Base-by-base conservation (phyloP, 306 rosid genomes). In the Sicyos edulis region DNA sequence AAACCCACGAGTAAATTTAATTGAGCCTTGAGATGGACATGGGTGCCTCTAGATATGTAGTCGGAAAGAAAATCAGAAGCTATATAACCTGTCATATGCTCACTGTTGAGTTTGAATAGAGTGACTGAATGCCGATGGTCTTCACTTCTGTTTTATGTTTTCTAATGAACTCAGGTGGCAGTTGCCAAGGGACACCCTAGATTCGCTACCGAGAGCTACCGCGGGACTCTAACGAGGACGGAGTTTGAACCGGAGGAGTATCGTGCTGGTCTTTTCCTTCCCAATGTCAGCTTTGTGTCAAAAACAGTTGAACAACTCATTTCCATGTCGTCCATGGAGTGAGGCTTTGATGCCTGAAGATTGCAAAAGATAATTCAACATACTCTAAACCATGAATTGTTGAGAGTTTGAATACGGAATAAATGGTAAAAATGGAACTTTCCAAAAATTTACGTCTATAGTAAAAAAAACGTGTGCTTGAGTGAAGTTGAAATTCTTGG, bases 161-260 rank as follows among this genome's bases (percentile, higher is more conserved):
- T 69, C 42, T 17, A 3, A 16, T 77, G 26, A n/a, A 74, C 60
- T 15, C 82, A 90, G 96, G 86, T 79, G 8, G 79, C 96, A 13
- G 71, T 92, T 71, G 98, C 93, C 1, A 85, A 82, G 81, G 93
- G 89, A 74, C 91, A 84, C 66, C 91, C 92, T 40, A 82, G 79
- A 78, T 87, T 82, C 21, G 90, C 96, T 32, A 62, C 66, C 40
- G 77, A 8, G 75, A 88, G 79, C 73, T 90, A 83, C 79, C 86
- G 47, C 77, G 61, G 73, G 75, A 82, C 87, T 5, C 72, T 92
- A 79, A 84, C 76, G 54, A 77, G 73, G 71, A 70, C 68, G 4
- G 89, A 88, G 75, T 83, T 90, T 52, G 76, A 57, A 12, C 84
- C 78, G 68, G 84, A 80, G 1, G 93, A 90, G 60, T 90, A 79